A percentile compares a stretch with the other conserved stretches of the same genome.
phyloP scores from a whole-genome alignment of 1,284 basidiomycete species.

The Pseudozyma sp. region DNA sequence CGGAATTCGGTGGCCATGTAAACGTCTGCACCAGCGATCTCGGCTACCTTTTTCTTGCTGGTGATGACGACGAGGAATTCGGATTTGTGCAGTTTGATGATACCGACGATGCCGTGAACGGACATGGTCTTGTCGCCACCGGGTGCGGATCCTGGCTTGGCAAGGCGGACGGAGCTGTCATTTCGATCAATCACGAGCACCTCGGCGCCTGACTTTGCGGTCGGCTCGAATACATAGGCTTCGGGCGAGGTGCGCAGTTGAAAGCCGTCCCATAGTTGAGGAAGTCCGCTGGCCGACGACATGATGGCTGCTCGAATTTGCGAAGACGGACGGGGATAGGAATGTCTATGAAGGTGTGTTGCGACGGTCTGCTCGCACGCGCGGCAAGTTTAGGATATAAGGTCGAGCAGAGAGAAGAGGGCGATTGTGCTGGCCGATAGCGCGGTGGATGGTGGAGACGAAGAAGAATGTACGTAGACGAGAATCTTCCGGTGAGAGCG shows the following conservation, averaged over 20 bases:
- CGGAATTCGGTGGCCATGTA: slow-evolving; percentile 92
- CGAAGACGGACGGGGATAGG: not conserved
- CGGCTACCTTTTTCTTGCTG: slow-evolving; percentile 81
- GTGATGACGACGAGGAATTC: slow-evolving; percentile 94
- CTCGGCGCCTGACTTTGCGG: slow-evolving; percentile 17
- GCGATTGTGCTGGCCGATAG: not conserved
- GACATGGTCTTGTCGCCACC: slow-evolving; percentile 47
- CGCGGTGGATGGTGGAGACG: too few species aligned
- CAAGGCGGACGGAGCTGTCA: slow-evolving; percentile 35
- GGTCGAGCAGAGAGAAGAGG: not conserved
- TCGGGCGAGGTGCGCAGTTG: slow-evolving; percentile 33
- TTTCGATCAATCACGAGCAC: slow-evolving; percentile 41
- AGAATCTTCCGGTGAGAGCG: too few species aligned
- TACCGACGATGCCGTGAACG: slow-evolving; percentile 60
- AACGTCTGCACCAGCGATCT: slow-evolving; percentile 84
- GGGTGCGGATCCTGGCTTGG: slow-evolving; percentile 18
- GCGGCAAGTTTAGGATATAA: too few species aligned
- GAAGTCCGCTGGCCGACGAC: slow-evolving; percentile 33
- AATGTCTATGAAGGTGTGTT: not conserved
- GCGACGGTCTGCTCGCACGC: too few species aligned
- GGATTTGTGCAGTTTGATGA: slow-evolving; percentile 61
- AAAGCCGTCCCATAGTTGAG: slow-evolving; percentile 42
- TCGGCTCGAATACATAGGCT: slow-evolving; percentile 46
- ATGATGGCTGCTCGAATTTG: slow-evolving; percentile 1
- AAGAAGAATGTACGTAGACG: too few species aligned